Evolutionary conservation across 768 basidiomycete species (phyloP), one percentile per base, ranked within the genome.

Genomic region (Gloeophyllum trabeum): DNA sequence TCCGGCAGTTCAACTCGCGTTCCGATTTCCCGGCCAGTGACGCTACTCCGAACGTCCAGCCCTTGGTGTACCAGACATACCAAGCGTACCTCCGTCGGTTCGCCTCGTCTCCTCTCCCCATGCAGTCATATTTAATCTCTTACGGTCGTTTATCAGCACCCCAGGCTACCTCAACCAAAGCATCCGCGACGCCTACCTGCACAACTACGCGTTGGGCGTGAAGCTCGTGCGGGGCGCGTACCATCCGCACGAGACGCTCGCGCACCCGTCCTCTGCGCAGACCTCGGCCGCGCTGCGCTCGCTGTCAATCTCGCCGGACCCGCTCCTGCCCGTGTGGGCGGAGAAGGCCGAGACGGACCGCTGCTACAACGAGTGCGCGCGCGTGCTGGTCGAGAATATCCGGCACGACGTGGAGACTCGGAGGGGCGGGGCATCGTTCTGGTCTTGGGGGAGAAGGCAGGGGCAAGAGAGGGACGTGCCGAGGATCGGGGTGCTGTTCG

Each of bases 161-260:
- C 81, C 80, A 3, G 56, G 61, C n/a, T 79, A 89, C 49, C 71
- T 96, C 3, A 61, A 61, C 0, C 75, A 75, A 16, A 72, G 77
- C 26, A 62, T 93, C 35, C 61, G 60, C 12, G 81, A 86, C 40
- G 84, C 92, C 3, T 66, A 72, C 46, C 57, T 56, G 40, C 66
- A 79, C 47, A 67, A 73, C 26, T 94, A 87, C 54, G 68, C 83
- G 0, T 70, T 94, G 0, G 92, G 92, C 6, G 78, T 90, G 43
- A 97, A 96, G 60, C 81, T 97, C 38, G 92, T 96, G 23, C 77
- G 92, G 19, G 92, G 92, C 0, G 92, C 92, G 2, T 97, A 97
- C 59, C 88, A 92, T 53, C 69, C 76, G 0, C 74, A 84, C 44
- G 92, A 96, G 54, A 47, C 73, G 21, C 62, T 69, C 4, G 76